These are phyloP conservation scores for Colletotrichum sp. DNA, from an alignment of 2,329 filamentous ascomycete species.

Conservation along the genomic window DNA sequence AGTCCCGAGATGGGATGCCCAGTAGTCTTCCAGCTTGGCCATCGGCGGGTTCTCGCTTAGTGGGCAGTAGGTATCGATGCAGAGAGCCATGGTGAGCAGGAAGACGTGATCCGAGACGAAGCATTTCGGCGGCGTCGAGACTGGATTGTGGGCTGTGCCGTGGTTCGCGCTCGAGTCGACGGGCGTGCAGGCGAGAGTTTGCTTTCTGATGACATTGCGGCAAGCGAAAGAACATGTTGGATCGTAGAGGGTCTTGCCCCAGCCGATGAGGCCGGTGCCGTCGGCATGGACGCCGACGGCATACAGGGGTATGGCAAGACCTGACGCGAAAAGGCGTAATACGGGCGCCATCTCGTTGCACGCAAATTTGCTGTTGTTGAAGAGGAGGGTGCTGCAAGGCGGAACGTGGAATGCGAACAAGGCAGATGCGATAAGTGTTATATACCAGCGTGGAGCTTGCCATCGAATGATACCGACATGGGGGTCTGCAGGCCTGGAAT, in stretches of 20 bases:
- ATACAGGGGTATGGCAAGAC: not conserved
- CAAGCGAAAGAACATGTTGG: slow-evolving; percentile 35
- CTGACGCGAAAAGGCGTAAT: not conserved
- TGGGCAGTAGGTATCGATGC: slow-evolving; percentile 28
- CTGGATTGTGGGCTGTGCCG: slow-evolving; percentile 8
- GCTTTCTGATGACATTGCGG: slow-evolving; percentile 24
- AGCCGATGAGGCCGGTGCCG: slow-evolving; percentile 17
- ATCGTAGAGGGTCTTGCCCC: slow-evolving; percentile 13
- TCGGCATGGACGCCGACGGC: not conserved
- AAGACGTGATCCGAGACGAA: slow-evolving; percentile 29
- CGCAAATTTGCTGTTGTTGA: not conserved
- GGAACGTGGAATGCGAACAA: not conserved
- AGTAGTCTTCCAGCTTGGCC: not conserved
- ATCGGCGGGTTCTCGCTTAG: not conserved
- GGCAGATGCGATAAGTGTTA: not conserved
- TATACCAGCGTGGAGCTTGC: not conserved
- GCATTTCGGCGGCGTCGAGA: slow-evolving; percentile 27
- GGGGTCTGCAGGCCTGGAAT: not conserved
- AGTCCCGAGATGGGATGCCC: not conserved
- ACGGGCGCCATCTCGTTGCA: not conserved
- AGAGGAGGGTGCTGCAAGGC: not conserved
- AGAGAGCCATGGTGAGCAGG: slow-evolving; percentile 28
- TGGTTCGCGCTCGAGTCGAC: not conserved
- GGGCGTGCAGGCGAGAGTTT: slow-evolving; percentile 27
- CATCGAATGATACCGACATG: not conserved